These are phyloP conservation scores for Phallus indusiatus DNA, from an alignment of 768 basidiomycete species.

Conservation along the genomic window DNA sequence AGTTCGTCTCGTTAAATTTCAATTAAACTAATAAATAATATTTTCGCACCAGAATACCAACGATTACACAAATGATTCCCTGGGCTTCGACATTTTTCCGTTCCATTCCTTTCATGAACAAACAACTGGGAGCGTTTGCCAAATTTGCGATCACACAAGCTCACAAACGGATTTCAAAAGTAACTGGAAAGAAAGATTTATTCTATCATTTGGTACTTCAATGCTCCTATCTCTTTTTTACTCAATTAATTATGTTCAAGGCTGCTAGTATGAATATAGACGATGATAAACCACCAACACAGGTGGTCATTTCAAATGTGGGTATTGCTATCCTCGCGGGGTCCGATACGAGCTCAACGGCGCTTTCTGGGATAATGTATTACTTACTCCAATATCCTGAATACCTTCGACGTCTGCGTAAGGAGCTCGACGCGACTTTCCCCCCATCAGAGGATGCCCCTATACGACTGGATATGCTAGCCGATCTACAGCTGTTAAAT, in stretches of 20 bases:
- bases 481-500: conserved; percentile 27
- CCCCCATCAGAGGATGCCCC: conserved; percentile 11
- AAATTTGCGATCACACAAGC: conserved; percentile 20
- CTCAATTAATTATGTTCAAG: conserved; percentile 13
- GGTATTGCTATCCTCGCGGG: conserved; percentile 36
- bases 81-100: conserved; percentile 36
- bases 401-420: conserved; percentile 33
- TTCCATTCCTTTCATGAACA: conserved; percentile 28
- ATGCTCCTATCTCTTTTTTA: background rate
- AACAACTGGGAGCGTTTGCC: conserved; percentile 21
- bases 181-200: conserved; percentile 13
- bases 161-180: background rate
- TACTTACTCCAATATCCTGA: conserved; percentile 34
- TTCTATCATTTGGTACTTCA: conserved; percentile 35
- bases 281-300: conserved; percentile 27
- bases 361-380: conserved; percentile 35
- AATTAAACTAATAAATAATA: conserved; percentile 24
- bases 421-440: conserved; percentile 36
- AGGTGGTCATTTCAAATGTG: conserved; percentile 26
- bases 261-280: conserved; percentile 20
- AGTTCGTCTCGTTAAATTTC: background rate
- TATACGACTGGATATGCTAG: conserved; percentile 12
- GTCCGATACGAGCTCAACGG: conserved; percentile 35
- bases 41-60: conserved; percentile 30
- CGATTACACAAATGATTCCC: conserved; percentile 19